Conservation (phyloP, 768 basidiomycete genomes). For the Xerocomellus chrysenteron region DNA sequence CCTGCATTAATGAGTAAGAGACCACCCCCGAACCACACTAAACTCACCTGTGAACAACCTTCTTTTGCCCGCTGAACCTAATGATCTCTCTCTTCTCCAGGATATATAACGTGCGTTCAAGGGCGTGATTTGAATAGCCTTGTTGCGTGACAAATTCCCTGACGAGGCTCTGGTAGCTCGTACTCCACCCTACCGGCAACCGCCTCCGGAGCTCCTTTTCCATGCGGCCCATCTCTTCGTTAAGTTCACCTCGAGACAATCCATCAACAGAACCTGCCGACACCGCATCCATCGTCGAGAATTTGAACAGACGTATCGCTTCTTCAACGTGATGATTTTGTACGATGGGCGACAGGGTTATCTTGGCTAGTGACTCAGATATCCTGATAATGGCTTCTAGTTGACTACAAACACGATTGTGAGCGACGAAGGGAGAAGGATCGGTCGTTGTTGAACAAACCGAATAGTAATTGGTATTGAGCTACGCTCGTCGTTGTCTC, state of each 20-base stretch:
- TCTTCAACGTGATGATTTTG: constrained; percentile 95
- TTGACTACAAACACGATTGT: constrained; percentile 51
- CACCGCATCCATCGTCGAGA: constrained; percentile 98
- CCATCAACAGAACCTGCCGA: constrained; percentile 93
- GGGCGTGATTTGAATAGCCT: constrained; percentile 84
- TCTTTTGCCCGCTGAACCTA: constrained; percentile 63
- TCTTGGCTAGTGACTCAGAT: constrained; percentile 94
- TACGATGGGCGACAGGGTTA: constrained; percentile 84
- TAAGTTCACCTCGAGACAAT: constrained; percentile 84
- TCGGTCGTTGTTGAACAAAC: constrained; percentile 43
- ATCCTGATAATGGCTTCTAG: constrained; percentile 99
- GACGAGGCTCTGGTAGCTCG: constrained; percentile 90
- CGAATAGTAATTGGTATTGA: constrained; percentile 98
- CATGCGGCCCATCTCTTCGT: constrained; percentile 90
- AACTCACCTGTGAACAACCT: constrained; percentile 50
- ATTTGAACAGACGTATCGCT: constrained; percentile 96
- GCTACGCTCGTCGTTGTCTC: constrained; percentile 95
- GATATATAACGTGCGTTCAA: constrained; percentile 88
- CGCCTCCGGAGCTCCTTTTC: constrained; percentile 82
- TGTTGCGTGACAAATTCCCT: constrained; percentile 93
- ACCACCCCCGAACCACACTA: neutral
- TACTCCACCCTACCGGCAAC: constrained; percentile 93
- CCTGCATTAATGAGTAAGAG: constrained; percentile 15
- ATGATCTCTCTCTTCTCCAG: constrained; percentile 96
- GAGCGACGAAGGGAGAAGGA: neutral